Evolutionary conservation across 1,284 basidiomycete genomes (phyloP).

Genomic region (Apiotrichum brassicae): DNA sequence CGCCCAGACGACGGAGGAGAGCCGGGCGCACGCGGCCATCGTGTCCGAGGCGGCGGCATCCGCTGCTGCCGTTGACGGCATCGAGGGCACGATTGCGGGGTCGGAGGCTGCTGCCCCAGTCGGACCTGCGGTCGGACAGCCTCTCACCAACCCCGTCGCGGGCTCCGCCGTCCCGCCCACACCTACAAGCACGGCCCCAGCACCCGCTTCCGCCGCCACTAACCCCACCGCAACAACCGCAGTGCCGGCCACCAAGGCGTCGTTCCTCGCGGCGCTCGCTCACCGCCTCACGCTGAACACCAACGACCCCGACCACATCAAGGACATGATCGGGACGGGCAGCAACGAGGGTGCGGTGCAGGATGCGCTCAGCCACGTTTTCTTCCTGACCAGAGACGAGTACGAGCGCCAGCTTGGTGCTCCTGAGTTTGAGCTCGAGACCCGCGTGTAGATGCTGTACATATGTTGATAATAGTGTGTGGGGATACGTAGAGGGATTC

Average conservation of each 20-base stretch:
- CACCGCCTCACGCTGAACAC: not conserved
- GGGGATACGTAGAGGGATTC: too few species aligned
- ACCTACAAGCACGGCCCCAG: too few species aligned
- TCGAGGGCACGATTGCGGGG: not conserved
- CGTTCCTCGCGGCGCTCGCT: not conserved
- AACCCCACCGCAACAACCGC: too few species aligned
- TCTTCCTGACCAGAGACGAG: not conserved
- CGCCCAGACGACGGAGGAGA: not conserved
- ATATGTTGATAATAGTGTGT: too few species aligned
- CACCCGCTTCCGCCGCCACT: too few species aligned
- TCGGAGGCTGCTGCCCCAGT: too few species aligned
- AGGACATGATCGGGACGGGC: not conserved
- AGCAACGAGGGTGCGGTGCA: not conserved
- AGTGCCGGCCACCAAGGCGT: not conserved
- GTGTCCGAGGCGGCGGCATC: not conserved
- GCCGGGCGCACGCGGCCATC: not conserved
- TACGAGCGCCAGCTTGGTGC: not conserved
- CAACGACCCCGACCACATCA: constrained; percentile 1
- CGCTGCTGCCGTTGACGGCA: not conserved
- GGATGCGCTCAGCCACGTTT: not conserved
- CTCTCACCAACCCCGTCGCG: too few species aligned
- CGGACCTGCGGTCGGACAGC: too few species aligned
- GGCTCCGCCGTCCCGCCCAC: too few species aligned
- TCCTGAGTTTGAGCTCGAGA: not conserved
- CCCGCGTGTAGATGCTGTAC: not conserved